Base-by-base conservation (phyloP, 225 moss, liverwort and hornwort species). In the Straminergon stramineum region DNA sequence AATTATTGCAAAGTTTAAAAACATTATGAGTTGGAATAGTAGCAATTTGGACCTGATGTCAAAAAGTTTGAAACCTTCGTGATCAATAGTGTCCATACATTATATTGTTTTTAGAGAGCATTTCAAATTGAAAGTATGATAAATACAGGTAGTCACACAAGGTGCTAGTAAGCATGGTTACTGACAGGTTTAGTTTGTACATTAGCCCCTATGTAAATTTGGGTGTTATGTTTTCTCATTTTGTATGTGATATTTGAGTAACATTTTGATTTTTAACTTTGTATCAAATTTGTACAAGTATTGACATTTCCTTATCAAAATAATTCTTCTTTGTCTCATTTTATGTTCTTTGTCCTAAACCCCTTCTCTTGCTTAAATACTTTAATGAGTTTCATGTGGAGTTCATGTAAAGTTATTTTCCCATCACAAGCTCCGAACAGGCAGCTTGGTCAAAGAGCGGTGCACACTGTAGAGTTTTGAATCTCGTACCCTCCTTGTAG, bases 361-460 rank as follows among this genome's bases (percentile, higher is more conserved):
- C 5, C 4, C 6, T 52, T 13, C 8, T 22, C 3, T 34, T 0
- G 0, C 5, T 34, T 53, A 19, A 75, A 4, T 73, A 43, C 15
- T 45, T 45, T 30, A 30, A 43, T 31, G 10, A 10, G 0, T 10
- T 48, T 32, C 7, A 76, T 52, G 1, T 21, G 8, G 8, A 13
- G 13, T 52, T 76, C 7, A 34, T 34, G 2, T 21, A 76, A 51
- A 52, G 21, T 13, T 52, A 76, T 21, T 13, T 34, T 53, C 1
- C 3, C 21, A 13, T 76, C 3, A 8, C 8, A 34, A 34, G 2
- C 21, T 53, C 1, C 0, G 0, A 35, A 22, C 2, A 77, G n/a
- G n/a, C 1, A 77, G 1, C 34, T 34, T 34, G 34, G 21, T 53
- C 34, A 77, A 77, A 14, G 51, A 53, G 8, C 31, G 7, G 22